These are phyloP conservation scores for Corylus americana DNA, from an alignment of 306 rosid species.

Conservation along the genomic window DNA sequence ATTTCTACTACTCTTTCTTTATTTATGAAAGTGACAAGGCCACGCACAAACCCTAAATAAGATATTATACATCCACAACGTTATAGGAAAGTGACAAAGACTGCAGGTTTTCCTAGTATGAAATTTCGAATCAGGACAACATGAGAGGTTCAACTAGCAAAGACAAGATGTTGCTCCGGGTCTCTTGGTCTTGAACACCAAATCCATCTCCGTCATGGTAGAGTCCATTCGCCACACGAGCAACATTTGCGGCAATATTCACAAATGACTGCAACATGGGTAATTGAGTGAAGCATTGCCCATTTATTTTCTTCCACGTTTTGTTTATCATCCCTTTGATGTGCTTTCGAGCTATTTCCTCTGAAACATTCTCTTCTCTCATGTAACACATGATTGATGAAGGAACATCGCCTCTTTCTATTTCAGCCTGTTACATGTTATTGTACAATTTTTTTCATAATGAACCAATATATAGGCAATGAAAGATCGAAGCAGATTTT, in stretches of 20 bases:
- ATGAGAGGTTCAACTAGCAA: constrained; percentile 40
- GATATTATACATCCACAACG: no score
- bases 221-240: constrained; percentile 43
- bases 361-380: constrained; percentile 43
- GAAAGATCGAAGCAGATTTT: background rate
- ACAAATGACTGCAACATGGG: constrained; percentile 25
- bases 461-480: no score
- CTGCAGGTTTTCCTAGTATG: no score
- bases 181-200: constrained; percentile 46
- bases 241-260: constrained; percentile 35
- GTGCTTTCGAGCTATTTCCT: constrained; percentile 42
- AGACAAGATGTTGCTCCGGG: constrained; percentile 33
- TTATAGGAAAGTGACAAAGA: no score
- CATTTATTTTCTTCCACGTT: constrained; percentile 52
- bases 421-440: constrained; percentile 43
- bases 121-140: no score
- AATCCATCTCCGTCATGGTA: constrained; percentile 55
- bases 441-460: no score
- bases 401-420: constrained; percentile 64
- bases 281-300: constrained; percentile 12
- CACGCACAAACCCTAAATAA: no score
- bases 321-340: constrained; percentile 33
- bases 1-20: no score
- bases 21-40: no score
- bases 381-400: constrained; percentile 56